Evolutionary conservation across 2,329 filamentous ascomycete species (phyloP), one percentile per base, ranked within the genome.

Genomic region (Penicillium palitans): DNA sequence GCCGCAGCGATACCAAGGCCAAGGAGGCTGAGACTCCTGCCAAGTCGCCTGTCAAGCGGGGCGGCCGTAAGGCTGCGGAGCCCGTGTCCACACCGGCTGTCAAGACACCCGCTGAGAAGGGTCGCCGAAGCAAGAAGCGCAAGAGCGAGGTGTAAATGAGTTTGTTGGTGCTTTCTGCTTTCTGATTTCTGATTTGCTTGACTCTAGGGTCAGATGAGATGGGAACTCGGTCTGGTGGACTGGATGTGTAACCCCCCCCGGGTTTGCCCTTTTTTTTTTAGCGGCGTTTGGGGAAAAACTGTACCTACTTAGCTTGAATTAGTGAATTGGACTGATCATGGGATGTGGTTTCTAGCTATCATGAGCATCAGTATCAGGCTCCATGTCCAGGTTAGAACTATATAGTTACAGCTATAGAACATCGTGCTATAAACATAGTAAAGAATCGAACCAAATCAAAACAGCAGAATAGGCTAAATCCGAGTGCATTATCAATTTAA

Each of bases 111-210:
- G 64, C 66, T 2, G 73, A 76, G 19, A 60, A 55, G 42, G 77
- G 75, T 67, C 73, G 73, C 62, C 67, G 65, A 39, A 74, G 72
- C 65, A 81, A 80, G 73, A 81, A 80, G 76, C 74, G 76, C 62
- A 80, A 79, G 76, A 79, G 77, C 64, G 76, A 79, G 61, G 72
- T 62, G 13, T 67, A 57, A 62, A 27, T 37, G 21, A 53, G 17
- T 33, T 31, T 19, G 15, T 45, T 21, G 25, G 31, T 37, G 66
- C 45, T 31, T 67, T 70, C 54, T 70, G 63, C 64, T 50, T 53
- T 48, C 54, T 37, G 60, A 31, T 64, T 41, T 55, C 39, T 56
- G 54, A 56, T 56, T 52, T 45, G 54, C 47, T 56, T 48, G 52
- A 24, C 29, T 21, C 9, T 15, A 24, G 13, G 13, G 31, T 57